Evolutionary conservation across 805 yeast species (phyloP), one percentile per base, ranked within the genome.

Genomic region (Candida montana): DNA sequence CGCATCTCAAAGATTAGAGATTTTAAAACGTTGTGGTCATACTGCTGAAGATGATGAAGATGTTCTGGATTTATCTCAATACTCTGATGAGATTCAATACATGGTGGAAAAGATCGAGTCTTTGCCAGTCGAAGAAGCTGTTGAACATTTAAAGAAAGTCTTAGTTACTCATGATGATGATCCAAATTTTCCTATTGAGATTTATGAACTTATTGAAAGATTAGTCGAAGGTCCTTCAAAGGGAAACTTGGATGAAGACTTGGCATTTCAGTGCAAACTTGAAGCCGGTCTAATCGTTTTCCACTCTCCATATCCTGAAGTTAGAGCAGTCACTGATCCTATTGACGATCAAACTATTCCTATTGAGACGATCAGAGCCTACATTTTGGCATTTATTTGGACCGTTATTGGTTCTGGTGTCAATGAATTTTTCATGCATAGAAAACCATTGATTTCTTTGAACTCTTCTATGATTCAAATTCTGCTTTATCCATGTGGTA

Each of bases 231-330:
- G 43, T 10, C 53, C 67, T 7, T 46, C 57, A 5, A 40, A 55
- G 4, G 62, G 63, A 4, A 29, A 39, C 13, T 31, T 35, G 12
- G 40, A 36, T n/a, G 24, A 21, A 12, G 48, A 45, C 13, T 55
- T 58, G 46, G 53, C 50, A 19, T 47, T 55, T 19, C 56, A 60
- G 39, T 50, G 52, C 16, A 55, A 54, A 40, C 43, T 58, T 32
- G 49, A 53, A 28, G 74, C 73, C 18, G 64, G 67, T 33, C 36
- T 23, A 23, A 23, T 23, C 7, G 26, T 10, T 23, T 72, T 53
- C 46, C 63, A 68, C 50, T 74, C 79, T 17, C 83, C 84, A 9
- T 80, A 79, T 54, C 77, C 83, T 1, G 86, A 80, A 58, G 85
- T 80, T 17, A 69, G 87, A 57, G 74, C 84, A 21, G 73, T 80